Base-by-base conservation (phyloP, 495 filamentous ascomycete species). In the Trichocladium antarcticum region DNA sequence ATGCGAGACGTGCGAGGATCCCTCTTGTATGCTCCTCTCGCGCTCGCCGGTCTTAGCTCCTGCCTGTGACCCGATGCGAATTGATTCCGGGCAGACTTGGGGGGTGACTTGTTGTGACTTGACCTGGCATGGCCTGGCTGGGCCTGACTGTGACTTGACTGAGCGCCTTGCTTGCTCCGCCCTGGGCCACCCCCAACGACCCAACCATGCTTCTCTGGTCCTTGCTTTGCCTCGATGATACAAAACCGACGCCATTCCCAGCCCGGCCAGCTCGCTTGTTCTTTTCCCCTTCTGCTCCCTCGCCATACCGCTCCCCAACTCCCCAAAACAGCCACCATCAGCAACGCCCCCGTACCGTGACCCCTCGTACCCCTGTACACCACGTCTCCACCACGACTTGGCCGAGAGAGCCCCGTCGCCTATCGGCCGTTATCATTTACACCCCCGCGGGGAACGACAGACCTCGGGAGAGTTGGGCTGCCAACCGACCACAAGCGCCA, bases 241-340 rank as follows among this genome's bases (percentile, higher is more conserved):
- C 56, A 63, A 63, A 63, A 57, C 51, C 57, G 50, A 59, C 57
- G 51, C 53, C 47, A 51, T 58, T 42, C 53, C 56, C 53, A 42
- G n/a, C 43, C 45, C 35, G 31, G 28, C 44, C 24, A 39, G 31
- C 43, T 37, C 53, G 17, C 42, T 31, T 37, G 17, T 53, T 31
- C 14, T 22, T 15, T 16, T 29, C 24, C 28, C 34, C 45, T 16
- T 9, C 19, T n/a, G n/a, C n/a, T 24, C 37, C n/a, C 39, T 37
- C 11, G 4, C 20, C 22, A 19, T 21, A n/a, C 28, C 28, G 2
- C 3, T 29, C 22, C 35, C 15, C n/a, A n/a, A 14, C 24, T 35
- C 40, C 12, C n/a, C 32, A 50, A 42, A 34, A 34, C 31, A 11
- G n/a, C 39, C 47, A 36, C 31, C 34, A 3, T 19, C 20, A 6